A percentile compares a stretch with the other conserved stretches of the same genome.
These are phyloP conservation scores for Zygosaccharomyces gambellarensis DNA, from an alignment of 805 yeast genomes.

Conservation along the genomic window DNA sequence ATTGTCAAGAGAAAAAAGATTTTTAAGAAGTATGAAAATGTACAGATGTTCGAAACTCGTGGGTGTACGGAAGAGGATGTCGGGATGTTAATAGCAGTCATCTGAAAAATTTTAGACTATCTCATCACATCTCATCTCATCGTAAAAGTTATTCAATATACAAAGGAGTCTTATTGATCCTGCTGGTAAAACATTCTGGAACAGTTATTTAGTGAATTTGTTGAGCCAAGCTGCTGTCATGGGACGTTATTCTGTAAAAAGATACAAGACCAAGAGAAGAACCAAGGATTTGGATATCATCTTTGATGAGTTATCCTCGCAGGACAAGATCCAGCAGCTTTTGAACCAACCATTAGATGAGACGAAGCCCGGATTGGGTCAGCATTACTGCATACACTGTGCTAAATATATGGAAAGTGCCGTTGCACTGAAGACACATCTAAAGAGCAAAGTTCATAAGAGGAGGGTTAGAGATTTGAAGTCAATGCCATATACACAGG, in stretches of 20 bases:
- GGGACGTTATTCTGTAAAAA: constrained; percentile 84
- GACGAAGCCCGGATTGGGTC: constrained; percentile 89
- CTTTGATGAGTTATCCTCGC: constrained; percentile 63
- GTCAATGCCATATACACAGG: constrained; percentile 76
- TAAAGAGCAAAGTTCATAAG: constrained; percentile 74
- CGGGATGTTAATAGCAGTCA: neutral
- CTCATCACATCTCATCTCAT: constrained; percentile 12
- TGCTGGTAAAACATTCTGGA: neutral
- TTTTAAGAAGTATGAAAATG: neutral
- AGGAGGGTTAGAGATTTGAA: constrained; percentile 74
- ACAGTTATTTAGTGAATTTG: neutral
- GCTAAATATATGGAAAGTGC: constrained; percentile 86
- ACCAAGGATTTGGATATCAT: constrained; percentile 80
- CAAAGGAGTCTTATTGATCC: neutral
- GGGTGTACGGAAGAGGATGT: neutral
- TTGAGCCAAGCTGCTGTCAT: constrained; percentile 34
- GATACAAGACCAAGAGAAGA: constrained; percentile 88
- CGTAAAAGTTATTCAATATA: neutral
- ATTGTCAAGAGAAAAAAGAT: neutral
- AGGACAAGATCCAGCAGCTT: constrained; percentile 57
- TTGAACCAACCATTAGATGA: constrained; percentile 86
- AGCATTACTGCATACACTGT: constrained; percentile 90
- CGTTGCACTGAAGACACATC: constrained; percentile 64
- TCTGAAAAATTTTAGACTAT: constrained; percentile 9
- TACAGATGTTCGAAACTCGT: constrained; percentile 5